phyloP scores from a whole-genome alignment of 148 eudicot species.

The Camellia lanceoleosa region DNA sequence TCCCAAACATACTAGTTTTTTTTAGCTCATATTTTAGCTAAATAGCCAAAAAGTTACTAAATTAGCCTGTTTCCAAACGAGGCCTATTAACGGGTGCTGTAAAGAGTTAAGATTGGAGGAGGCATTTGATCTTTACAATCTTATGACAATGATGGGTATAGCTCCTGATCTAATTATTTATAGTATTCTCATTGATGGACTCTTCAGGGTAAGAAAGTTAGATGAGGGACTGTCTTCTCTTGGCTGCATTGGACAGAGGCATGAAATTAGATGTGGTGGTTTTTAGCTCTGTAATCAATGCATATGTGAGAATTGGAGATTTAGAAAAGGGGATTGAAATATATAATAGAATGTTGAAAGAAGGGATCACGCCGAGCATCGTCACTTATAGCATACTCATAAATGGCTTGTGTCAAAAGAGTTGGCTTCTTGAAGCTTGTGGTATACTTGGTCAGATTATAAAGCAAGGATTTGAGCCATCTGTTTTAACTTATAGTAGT shows the following conservation, averaged over 20 bases:
- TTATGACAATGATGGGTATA: slow-evolving; percentile 42
- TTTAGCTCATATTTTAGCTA: too few relatives aligned
- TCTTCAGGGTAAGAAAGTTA: slow-evolving; percentile 38
- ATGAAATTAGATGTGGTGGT: slow-evolving; percentile 47
- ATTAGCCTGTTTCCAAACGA: too few relatives aligned
- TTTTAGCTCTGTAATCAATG: slow-evolving; percentile 53
- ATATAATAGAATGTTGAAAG: slow-evolving; percentile 40
- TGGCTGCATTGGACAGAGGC: slow-evolving; percentile 39
- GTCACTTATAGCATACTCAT: slow-evolving; percentile 53
- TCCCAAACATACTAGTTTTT: too few relatives aligned
- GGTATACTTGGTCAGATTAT: slow-evolving; percentile 43
- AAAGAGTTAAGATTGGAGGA: slow-evolving; percentile 40
- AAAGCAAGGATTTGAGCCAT: slow-evolving; percentile 57
- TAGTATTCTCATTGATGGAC: slow-evolving; percentile 55
- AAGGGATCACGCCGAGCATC: slow-evolving; percentile 38
- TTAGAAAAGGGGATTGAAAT: slow-evolving; percentile 39
- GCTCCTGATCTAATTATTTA: slow-evolving; percentile 51
- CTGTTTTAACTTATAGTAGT: slow-evolving; percentile 41
- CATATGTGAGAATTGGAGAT: slow-evolving; percentile 45
- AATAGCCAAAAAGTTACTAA: too few relatives aligned
- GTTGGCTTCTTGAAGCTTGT: slow-evolving; percentile 47
- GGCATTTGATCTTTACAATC: slow-evolving; percentile 43
- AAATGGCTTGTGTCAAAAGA: slow-evolving; percentile 48
- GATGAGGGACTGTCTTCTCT: slow-evolving; percentile 41
- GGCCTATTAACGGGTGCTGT: slow-evolving; percentile 34